Percentiles rank a stretch among this genome's conserved stretches.
Evolutionary conservation across 371 early-diverging fungal genomes (phyloP).

Genomic region (Saksenaea vasiformis): DNA sequence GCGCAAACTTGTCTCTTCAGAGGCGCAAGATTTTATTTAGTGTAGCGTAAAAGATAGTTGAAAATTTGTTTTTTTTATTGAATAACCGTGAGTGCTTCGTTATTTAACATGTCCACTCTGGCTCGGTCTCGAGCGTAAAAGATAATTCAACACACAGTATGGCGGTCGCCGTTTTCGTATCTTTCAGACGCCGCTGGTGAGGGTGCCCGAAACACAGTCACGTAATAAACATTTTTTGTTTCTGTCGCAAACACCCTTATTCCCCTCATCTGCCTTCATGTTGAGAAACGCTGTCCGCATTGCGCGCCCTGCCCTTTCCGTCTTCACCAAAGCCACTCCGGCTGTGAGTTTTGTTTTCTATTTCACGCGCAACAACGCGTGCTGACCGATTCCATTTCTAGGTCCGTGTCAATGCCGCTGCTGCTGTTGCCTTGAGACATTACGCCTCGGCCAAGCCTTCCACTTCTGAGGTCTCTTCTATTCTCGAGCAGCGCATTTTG

Average conservation of each 20-base stretch:
- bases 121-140: too few species aligned
- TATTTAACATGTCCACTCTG: too few species aligned
- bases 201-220: neutral
- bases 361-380: slow-evolving; percentile 48
- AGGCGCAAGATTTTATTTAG: too few species aligned
- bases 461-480: too few species aligned
- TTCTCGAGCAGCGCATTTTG: too few species aligned
- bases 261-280: slow-evolving; percentile 28
- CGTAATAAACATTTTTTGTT: slow-evolving; percentile 6
- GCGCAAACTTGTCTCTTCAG: too few species aligned
- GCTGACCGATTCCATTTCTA: slow-evolving; percentile 1
- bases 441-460: slow-evolving; percentile 63
- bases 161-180: too few species aligned
- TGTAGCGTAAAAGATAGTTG: too few species aligned
- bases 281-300: slow-evolving; percentile 56
- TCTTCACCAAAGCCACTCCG: slow-evolving; percentile 40
- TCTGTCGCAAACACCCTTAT: slow-evolving; percentile 3
- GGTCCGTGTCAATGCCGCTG: slow-evolving; percentile 48
- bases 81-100: too few species aligned
- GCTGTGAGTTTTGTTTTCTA: slow-evolving; percentile 29
- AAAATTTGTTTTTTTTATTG: too few species aligned
- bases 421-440: slow-evolving; percentile 45
- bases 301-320: slow-evolving; percentile 49
- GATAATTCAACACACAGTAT: too few species aligned
- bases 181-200: too few species aligned